phyloP scores from a whole-genome alignment of 1,284 basidiomycete genomes.

The Wolfiporia cocos region DNA sequence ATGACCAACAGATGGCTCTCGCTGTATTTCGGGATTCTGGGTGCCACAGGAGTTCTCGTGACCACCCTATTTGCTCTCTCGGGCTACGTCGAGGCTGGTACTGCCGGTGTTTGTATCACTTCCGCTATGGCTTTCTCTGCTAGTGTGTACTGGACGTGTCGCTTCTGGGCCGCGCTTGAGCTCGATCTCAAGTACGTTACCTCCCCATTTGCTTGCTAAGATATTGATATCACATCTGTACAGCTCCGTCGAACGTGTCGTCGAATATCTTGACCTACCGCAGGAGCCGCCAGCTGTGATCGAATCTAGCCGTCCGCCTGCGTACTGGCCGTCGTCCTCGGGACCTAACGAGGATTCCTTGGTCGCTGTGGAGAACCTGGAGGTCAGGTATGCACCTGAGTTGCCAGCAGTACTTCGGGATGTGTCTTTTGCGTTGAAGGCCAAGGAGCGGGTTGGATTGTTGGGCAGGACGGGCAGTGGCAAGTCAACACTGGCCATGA shows the following conservation, averaged over 20 bases:
- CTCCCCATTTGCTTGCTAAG: neutral
- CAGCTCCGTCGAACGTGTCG: conserved; percentile 81
- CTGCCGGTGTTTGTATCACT: conserved; percentile 83
- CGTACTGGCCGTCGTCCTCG: conserved; percentile 75
- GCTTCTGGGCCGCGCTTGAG: conserved; percentile 54
- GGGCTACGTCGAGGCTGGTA: conserved; percentile 63
- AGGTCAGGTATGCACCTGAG: conserved; percentile 80
- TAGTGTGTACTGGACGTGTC: conserved; percentile 66
- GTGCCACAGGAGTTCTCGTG: conserved; percentile 54
- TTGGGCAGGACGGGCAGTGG: conserved; percentile 75
- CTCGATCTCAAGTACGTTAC: conserved; percentile 60
- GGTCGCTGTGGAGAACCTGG: conserved; percentile 57
- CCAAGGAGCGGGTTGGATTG: conserved; percentile 66
- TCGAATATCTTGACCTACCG: conserved; percentile 85
- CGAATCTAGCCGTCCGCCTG: conserved; percentile 62
- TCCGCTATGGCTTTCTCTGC: conserved; percentile 60
- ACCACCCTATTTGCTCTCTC: conserved; percentile 76
- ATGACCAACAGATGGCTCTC: conserved; percentile 79
- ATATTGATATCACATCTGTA: too few species aligned
- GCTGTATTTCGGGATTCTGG: conserved; percentile 73
- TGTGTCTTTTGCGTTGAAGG: conserved; percentile 60
- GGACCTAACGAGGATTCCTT: conserved; percentile 42
- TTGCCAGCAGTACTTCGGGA: conserved; percentile 78
- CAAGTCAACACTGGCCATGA: conserved; percentile 84
- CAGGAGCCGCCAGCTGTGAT: conserved; percentile 78